Evolutionary conservation across 2,329 filamentous ascomycete species (phyloP), one percentile per base, ranked within the genome.

Genomic region (Moelleriella libera): DNA sequence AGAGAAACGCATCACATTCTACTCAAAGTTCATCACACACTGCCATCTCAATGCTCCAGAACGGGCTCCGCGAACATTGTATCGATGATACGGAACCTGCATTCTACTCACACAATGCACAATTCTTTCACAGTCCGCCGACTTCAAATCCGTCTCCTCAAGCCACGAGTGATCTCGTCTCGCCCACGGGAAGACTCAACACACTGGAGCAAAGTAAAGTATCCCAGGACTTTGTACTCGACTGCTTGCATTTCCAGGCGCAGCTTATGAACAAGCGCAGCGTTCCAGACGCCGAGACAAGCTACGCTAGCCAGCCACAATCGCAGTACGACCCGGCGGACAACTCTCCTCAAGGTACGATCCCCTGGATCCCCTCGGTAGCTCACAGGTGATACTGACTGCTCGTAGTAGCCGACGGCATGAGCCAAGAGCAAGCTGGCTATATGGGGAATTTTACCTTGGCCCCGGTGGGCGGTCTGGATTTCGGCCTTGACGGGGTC

Each of bases 211-310:
- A 41, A 6, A 30, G 43, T 6, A 48, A 47, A 34, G 53, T 51
- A 11, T 42, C 51, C 3, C 50, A 53, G 6, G 52, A 55, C 4
- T 52, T 55, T 12, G 51, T 57, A 11, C 47, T 57, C 40, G 54
- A 60, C 48, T 59, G 54, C 41, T 43, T 59, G 12, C 53, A 50
- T 9, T 55, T 59, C 43, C 58, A 60, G 48, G 47, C 51, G 4
- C 57, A 58, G 43, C 40, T 59, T 9, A 40, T 57, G 11, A 49
- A 55, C 21, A 52, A 54, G 14, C 49, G 57, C 11, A 56, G 55
- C 44, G 52, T 44, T 8, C 44, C 53, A 0, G 53, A 53, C 41
- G 51, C 52, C 5, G 53, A 57, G 5, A 21, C 48, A n/a, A 48
- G 28, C 5, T 51, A 48, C 37, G 9, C 34, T 5, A 41, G 34